These are phyloP conservation scores for Rutstroemia sp. DNA, from an alignment of 2,329 filamentous ascomycete species.

Conservation along the genomic window DNA sequence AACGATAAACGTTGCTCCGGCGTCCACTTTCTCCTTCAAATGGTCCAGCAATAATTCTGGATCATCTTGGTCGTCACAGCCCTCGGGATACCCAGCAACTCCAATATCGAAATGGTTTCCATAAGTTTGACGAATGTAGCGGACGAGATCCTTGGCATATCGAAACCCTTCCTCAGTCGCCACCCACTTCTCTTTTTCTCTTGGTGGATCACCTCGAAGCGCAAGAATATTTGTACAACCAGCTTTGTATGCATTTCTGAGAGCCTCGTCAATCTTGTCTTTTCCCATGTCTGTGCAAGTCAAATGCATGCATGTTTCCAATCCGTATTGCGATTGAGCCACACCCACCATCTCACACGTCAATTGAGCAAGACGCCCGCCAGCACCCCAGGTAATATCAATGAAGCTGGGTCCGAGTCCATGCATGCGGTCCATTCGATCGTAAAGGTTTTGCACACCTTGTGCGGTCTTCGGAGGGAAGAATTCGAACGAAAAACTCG, in stretches of 20 bases:
- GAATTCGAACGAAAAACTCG: constrained; percentile 98
- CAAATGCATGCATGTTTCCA: constrained; percentile 98
- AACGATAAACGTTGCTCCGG: constrained; percentile 86
- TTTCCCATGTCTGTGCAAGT: constrained; percentile 98
- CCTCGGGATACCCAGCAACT: constrained; percentile 93
- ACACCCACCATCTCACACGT: constrained; percentile 98
- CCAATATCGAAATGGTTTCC: constrained; percentile 95
- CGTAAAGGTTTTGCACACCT: constrained; percentile 98
- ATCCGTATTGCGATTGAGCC: constrained; percentile 86
- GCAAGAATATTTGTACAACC: constrained; percentile 97
- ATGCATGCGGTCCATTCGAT: constrained; percentile 99
- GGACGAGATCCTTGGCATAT: constrained; percentile 82
- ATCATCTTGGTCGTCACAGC: constrained; percentile 86
- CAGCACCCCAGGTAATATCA: constrained; percentile 97
- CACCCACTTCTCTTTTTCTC: constrained; percentile 91
- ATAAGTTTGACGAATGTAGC: constrained; percentile 70
- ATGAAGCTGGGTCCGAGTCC: constrained; percentile 90
- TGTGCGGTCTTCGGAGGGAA: constrained; percentile 97
- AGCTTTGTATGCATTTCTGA: constrained; percentile 82
- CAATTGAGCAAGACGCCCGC: constrained; percentile 81
- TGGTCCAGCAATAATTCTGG: constrained; percentile 81
- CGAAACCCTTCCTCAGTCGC: constrained; percentile 79
- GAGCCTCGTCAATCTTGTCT: constrained; percentile 82
- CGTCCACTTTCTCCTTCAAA: constrained; percentile 94
- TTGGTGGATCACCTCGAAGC: constrained; percentile 83